A percentile compares a stretch with the other conserved stretches of the same genome.
Conservation (phyloP, 352 stramenopile genomes). For the Globisporangium perplexum region DNA sequence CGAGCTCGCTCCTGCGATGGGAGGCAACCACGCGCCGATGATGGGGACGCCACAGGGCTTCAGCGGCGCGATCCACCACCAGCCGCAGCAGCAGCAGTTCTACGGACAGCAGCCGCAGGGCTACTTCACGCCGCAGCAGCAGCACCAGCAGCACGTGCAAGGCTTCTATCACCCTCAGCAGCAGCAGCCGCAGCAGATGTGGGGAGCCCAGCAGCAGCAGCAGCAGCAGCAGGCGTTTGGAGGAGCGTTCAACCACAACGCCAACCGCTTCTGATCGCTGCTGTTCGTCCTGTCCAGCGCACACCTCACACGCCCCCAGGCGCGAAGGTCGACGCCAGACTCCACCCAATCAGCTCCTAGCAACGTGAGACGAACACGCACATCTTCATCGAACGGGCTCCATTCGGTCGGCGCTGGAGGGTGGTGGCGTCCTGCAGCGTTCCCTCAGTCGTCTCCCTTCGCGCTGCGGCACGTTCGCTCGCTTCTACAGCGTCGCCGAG, state of each 20-base stretch:
- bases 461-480: neutral
- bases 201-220: slow-evolving; percentile 14
- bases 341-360: neutral
- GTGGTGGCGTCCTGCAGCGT: neutral
- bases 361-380: neutral
- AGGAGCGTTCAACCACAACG: slow-evolving; percentile 5
- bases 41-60: slow-evolving; percentile 15
- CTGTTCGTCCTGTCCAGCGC: too few relatives aligned
- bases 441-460: neutral
- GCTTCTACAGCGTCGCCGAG: slow-evolving; percentile 28
- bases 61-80: slow-evolving; percentile 6
- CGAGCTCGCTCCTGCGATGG: slow-evolving; percentile 20
- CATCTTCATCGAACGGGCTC: neutral
- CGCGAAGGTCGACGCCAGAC: too few relatives aligned
- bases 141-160: slow-evolving; percentile 9
- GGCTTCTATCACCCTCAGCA: slow-evolving; percentile 22
- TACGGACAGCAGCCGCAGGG: slow-evolving; percentile 11
- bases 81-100: slow-evolving; percentile 15
- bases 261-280: slow-evolving; percentile 8
- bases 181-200: slow-evolving; percentile 27
- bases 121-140: slow-evolving; percentile 18
- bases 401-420: neutral
- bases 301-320: neutral
- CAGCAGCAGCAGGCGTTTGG: slow-evolving; percentile 4
- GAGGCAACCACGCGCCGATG: neutral